phyloP scores from a whole-genome alignment of 768 basidiomycete genomes.

The Chalciporus chontae region DNA sequence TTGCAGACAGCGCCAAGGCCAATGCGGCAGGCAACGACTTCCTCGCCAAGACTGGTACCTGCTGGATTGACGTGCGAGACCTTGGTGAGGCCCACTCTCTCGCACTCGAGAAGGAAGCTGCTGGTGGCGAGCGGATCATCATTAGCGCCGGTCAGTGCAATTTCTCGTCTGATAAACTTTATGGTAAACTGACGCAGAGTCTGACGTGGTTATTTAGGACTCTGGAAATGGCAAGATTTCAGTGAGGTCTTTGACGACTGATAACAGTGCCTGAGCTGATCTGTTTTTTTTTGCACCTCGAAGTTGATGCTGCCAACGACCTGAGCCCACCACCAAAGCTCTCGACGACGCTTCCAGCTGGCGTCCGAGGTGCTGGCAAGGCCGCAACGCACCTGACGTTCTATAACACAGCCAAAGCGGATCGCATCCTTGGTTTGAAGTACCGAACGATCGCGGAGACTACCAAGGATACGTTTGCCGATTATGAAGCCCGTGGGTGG shows the following conservation, averaged over 20 bases:
- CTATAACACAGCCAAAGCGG: constrained; percentile 38
- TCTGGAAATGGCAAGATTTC: constrained; percentile 32
- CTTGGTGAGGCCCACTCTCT: constrained; percentile 50
- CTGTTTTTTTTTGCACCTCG: neutral
- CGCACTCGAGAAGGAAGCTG: constrained; percentile 49
- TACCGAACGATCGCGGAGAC: constrained; percentile 40
- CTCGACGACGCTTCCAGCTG: constrained; percentile 28
- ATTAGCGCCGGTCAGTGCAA: constrained; percentile 31
- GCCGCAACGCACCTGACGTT: constrained; percentile 21
- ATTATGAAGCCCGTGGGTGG: constrained; percentile 45
- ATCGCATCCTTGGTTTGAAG: constrained; percentile 39
- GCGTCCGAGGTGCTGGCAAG: constrained; percentile 33
- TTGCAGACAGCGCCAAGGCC: constrained; percentile 23
- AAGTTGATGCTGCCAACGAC: constrained; percentile 39
- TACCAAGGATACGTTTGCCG: constrained; percentile 38
- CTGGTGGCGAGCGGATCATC: constrained; percentile 57
- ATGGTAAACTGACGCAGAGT: neutral
- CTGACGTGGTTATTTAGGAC: constrained; percentile 8
- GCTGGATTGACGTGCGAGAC: constrained; percentile 55
- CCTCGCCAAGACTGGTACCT: constrained; percentile 21
- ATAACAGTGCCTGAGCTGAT: neutral
- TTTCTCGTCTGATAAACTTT: neutral
- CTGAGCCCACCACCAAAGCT: constrained; percentile 31
- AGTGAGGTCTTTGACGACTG: constrained; percentile 12
- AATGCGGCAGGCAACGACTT: constrained; percentile 23